Conservation (phyloP, 257 asterid species). For the Solanum arcanum region DNA sequence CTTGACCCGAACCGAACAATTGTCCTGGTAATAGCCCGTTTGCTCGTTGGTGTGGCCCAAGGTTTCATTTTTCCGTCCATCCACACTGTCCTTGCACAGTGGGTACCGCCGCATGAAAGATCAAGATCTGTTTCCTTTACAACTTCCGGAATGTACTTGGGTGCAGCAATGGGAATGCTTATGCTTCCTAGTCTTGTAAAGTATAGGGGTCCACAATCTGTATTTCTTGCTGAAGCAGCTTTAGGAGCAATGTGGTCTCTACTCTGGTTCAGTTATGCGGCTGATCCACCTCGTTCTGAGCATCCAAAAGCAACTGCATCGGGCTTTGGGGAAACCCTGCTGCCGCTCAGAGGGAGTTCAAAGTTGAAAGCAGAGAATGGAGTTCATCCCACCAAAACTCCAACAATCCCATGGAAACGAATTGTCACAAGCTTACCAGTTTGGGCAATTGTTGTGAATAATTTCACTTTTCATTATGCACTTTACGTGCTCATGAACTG, state of each 20-base stretch:
- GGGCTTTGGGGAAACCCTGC: constrained; percentile 68
- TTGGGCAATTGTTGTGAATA: constrained; percentile 87
- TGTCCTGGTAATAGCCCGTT: constrained; percentile 64
- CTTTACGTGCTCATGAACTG: constrained; percentile 92
- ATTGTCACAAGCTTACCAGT: constrained; percentile 60
- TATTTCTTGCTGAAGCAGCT: constrained; percentile 68
- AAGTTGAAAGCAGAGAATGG: constrained; percentile 48
- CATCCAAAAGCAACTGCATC: constrained; percentile 86
- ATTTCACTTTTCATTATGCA: constrained; percentile 86
- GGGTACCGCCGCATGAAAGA: constrained; percentile 95
- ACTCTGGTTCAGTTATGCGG: constrained; percentile 64
- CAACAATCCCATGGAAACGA: constrained; percentile 68
- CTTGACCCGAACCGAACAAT: constrained; percentile 53
- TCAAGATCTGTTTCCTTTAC: constrained; percentile 87
- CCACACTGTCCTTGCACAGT: constrained; percentile 90
- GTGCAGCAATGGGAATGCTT: constrained; percentile 81
- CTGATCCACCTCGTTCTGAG: constrained; percentile 86
- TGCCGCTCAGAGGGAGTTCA: constrained; percentile 37
- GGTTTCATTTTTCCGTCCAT: constrained; percentile 95
- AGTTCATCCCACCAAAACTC: constrained; percentile 19
- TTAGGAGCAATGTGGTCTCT: constrained; percentile 76
- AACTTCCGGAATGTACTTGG: constrained; percentile 90
- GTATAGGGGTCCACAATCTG: constrained; percentile 68
- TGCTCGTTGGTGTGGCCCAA: constrained; percentile 91
- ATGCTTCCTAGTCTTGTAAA: constrained; percentile 71